A percentile compares a stretch with the other conserved stretches of the same genome.
These are phyloP conservation scores for Zygosaccharomyces bailii DNA, from an alignment of 805 yeast genomes.

Conservation along the genomic window DNA sequence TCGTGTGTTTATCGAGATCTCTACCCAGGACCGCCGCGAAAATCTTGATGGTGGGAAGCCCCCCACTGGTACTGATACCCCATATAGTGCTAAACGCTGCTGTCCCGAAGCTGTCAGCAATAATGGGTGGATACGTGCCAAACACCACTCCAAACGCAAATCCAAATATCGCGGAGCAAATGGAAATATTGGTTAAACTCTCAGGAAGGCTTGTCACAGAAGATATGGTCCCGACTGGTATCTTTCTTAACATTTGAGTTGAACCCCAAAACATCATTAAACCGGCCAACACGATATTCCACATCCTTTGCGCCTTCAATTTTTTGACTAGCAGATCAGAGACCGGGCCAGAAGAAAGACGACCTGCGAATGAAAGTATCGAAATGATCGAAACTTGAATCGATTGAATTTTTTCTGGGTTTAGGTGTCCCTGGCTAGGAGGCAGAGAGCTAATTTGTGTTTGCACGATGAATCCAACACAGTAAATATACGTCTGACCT, in stretches of 20 bases:
- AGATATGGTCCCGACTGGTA: neutral
- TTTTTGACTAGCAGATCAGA: conserved; percentile 58
- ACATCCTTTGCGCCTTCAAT: conserved; percentile 54
- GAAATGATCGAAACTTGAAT: conserved; percentile 68
- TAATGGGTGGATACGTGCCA: conserved; percentile 72
- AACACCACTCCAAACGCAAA: conserved; percentile 65
- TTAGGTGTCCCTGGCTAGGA: conserved; percentile 12
- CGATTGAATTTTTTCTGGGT: conserved; percentile 55
- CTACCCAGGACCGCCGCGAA: conserved; percentile 56
- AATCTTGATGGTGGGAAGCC: conserved; percentile 50
- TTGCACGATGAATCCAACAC: conserved; percentile 69
- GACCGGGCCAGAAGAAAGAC: conserved; percentile 60
- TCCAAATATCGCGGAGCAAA: conserved; percentile 57
- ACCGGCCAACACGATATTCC: conserved; percentile 54
- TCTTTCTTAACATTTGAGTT: conserved; percentile 32
- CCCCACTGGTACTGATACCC: conserved; percentile 74
- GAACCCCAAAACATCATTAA: conserved; percentile 32
- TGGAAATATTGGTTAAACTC: conserved; percentile 42
- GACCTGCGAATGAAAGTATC: conserved; percentile 59
- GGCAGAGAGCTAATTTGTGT: conserved; percentile 39
- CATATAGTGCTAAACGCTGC: conserved; percentile 67
- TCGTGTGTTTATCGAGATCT: conserved; percentile 47
- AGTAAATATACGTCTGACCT: conserved; percentile 69
- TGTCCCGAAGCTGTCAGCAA: conserved; percentile 71
- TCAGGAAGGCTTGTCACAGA: conserved; percentile 11